These are phyloP conservation scores for Candida manassasensis DNA, from an alignment of 805 yeast genomes.

Conservation along the genomic window DNA sequence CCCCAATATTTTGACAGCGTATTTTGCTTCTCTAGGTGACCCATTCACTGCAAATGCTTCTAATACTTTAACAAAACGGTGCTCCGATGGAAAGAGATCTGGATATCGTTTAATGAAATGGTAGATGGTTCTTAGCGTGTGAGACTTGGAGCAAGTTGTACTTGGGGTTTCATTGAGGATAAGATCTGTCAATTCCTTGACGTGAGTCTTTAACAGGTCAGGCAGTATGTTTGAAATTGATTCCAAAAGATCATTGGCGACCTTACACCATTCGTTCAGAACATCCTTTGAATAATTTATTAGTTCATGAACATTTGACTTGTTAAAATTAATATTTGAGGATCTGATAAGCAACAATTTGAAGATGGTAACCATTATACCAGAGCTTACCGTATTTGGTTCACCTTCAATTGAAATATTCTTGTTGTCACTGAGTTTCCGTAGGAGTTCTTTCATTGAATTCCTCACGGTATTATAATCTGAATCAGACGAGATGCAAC, in stretches of 20 bases:
- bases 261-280: conserved; percentile 19
- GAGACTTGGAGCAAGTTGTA: conserved; percentile 14
- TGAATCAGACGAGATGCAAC: conserved; percentile 51
- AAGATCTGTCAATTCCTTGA: conserved; percentile 43
- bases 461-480: conserved; percentile 57
- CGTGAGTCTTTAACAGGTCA: conserved; percentile 56
- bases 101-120: conserved; percentile 52
- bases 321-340: conserved; percentile 58
- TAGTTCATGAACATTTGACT: conserved; percentile 54
- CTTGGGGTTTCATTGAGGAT: conserved; percentile 16
- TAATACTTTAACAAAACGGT: conserved; percentile 41
- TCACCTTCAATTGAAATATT: conserved; percentile 33
- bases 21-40: conserved; percentile 56
- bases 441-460: conserved; percentile 59
- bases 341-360: conserved; percentile 58
- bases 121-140: conserved; percentile 54
- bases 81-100: conserved; percentile 43
- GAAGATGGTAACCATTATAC: conserved; percentile 49
- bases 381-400: conserved; percentile 32
- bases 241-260: conserved; percentile 53
- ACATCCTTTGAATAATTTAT: conserved; percentile 42
- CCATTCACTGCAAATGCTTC: conserved; percentile 47
- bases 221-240: conserved; percentile 60
- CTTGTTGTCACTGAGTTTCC: conserved; percentile 51
- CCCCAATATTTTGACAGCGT: conserved; percentile 55